Percentiles rank a stretch among this genome's conserved stretches.
Evolutionary conservation across 73 alveolate genomes (phyloP).

Genomic region (Stentor roeselii): DNA sequence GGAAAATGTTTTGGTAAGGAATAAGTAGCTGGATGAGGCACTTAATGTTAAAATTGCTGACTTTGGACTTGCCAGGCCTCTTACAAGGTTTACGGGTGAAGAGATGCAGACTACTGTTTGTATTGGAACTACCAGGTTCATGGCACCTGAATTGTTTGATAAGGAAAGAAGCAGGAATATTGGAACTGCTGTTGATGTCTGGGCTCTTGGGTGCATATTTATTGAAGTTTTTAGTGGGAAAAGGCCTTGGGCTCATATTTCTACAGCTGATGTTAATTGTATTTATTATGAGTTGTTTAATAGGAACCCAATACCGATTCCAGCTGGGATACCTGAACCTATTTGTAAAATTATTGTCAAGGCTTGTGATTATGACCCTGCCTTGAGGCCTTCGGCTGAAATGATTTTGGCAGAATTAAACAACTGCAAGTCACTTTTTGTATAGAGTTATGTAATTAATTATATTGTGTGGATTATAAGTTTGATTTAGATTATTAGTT

Average conservation of each 20-base stretch:
- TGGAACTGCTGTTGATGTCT: constrained; percentile 21
- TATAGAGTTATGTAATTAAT: too few relatives aligned
- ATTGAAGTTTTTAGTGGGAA: constrained; percentile 12
- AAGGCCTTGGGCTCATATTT: constrained; percentile 8
- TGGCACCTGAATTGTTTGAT: constrained; percentile 28
- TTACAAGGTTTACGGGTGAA: neutral
- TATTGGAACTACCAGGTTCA: constrained; percentile 24
- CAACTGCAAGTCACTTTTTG: too few relatives aligned
- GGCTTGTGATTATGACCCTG: constrained; percentile 13
- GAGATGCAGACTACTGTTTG: neutral
- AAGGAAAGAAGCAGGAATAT: neutral
- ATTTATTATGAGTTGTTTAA: constrained; percentile 9
- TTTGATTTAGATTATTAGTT: too few relatives aligned
- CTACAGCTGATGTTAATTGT: constrained; percentile 5
- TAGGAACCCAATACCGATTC: constrained; percentile 21
- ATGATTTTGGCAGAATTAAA: too few relatives aligned
- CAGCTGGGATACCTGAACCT: neutral
- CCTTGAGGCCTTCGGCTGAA: too few relatives aligned
- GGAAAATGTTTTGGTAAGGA: neutral
- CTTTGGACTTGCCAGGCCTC: constrained; percentile 25
- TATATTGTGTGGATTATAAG: too few relatives aligned
- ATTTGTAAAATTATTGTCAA: neutral
- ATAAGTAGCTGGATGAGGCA: neutral
- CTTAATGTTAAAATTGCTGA: neutral
- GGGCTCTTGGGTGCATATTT: constrained; percentile 12